These are phyloP conservation scores for Phytomonas sp. DNA, from an alignment of 208 protist genomes.

Conservation along the genomic window DNA sequence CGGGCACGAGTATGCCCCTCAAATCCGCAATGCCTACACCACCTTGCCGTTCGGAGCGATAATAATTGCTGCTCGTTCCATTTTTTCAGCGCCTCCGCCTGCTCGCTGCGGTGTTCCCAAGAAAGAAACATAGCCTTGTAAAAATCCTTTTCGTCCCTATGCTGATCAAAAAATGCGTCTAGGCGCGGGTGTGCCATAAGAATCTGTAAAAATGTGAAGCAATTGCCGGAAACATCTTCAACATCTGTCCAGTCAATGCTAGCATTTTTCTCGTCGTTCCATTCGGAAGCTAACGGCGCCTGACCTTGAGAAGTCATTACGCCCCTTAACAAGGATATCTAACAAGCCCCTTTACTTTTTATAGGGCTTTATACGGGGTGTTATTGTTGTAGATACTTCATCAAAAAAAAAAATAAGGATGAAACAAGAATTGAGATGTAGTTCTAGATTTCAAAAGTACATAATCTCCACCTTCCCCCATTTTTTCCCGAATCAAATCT, in stretches of 20 bases:
- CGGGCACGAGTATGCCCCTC: constrained; percentile 53
- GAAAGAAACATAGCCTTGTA: constrained; percentile 20
- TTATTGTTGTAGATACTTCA: constrained; percentile 10
- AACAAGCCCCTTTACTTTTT: constrained; percentile 3
- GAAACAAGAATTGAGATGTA: constrained; percentile 7
- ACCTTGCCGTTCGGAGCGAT: constrained; percentile 30
- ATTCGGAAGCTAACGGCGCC: constrained; percentile 27
- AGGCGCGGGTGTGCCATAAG: constrained; percentile 47
- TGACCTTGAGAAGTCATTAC: constrained; percentile 6
- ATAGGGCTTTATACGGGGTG: background rate
- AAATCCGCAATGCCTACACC: constrained; percentile 59
- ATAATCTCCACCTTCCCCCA: background rate
- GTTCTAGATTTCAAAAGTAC: background rate
- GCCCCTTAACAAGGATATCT: background rate
- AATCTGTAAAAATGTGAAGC: constrained; percentile 73
- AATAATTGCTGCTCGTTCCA: constrained; percentile 43
- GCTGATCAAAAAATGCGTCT: constrained; percentile 18
- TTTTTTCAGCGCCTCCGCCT: constrained; percentile 18
- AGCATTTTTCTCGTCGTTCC: constrained; percentile 70
- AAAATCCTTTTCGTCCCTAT: constrained; percentile 13
- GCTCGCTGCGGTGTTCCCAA: constrained; percentile 17
- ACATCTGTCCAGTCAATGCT: constrained; percentile 67
- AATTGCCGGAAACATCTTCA: constrained; percentile 51
- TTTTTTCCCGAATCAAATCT: background rate
- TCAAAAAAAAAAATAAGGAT: constrained; percentile 20